A percentile compares a stretch with the other conserved stretches of the same genome.
Conservation (phyloP, 164 flowering plant genomes). For the Litsea cubeba region DNA sequence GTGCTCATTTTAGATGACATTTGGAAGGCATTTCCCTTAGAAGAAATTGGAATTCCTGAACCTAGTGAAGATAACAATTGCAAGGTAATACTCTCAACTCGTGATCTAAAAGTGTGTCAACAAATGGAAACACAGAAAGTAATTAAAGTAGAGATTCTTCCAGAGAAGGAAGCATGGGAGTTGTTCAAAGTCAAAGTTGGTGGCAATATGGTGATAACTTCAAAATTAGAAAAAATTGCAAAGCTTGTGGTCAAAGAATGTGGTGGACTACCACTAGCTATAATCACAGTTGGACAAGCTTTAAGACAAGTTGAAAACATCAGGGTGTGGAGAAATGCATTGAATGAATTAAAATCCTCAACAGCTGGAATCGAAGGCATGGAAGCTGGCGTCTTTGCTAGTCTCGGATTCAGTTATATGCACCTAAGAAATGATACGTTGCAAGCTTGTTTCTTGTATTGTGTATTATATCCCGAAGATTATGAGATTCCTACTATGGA, state of each 20-base stretch:
- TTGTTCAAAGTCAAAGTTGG: conserved; percentile 12
- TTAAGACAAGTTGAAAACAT: conserved; percentile 12
- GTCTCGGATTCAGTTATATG: conserved; percentile 15
- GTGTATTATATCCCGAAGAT: conserved; percentile 22
- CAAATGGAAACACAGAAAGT: conserved; percentile 11
- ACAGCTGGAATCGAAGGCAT: neutral
- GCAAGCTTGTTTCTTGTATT: conserved; percentile 19
- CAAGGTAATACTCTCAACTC: conserved; percentile 20
- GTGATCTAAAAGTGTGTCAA: conserved; percentile 13
- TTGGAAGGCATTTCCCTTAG: conserved; percentile 18
- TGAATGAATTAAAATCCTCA: conserved; percentile 11
- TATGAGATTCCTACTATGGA: conserved; percentile 6
- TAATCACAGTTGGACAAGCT: conserved; percentile 13
- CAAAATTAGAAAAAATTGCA: conserved; percentile 2
- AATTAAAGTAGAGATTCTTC: conserved; percentile 10
- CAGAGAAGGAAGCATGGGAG: conserved; percentile 19
- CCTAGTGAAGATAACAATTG: conserved; percentile 12
- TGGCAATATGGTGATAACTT: neutral
- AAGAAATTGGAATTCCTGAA: conserved; percentile 26
- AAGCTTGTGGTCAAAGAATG: conserved; percentile 11
- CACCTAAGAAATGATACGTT: conserved; percentile 4
- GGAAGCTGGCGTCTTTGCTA: conserved; percentile 8
- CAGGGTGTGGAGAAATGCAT: conserved; percentile 19
- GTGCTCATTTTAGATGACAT: conserved; percentile 27
- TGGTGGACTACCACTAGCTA: conserved; percentile 22